Base-by-base conservation (phyloP, 495 filamentous ascomycete species). In the Lineolata rhizophorae region DNA sequence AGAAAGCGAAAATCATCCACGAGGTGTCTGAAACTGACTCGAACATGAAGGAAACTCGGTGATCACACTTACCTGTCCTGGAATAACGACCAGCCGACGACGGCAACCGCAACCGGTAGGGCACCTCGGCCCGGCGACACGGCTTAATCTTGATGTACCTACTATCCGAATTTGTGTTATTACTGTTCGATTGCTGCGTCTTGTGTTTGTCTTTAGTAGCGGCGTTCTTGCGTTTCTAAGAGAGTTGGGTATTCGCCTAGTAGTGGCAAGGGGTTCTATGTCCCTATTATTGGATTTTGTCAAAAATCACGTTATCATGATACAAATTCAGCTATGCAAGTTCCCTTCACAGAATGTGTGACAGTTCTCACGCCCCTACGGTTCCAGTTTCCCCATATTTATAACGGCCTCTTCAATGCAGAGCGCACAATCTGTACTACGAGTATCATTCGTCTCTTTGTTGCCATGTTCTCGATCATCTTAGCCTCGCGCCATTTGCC, bases 41-140 rank as follows among this genome's bases (percentile, higher is more conserved):
- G n/a, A n/a, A n/a, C n/a, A n/a, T n/a, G 14, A 36, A 84, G 87
- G 39, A 95, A 95, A 75, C 66, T 99, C 27, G 87, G 87, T 18
- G 87, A 99, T 51, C 87, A 93, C 49, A 93, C 81, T 18, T 95
- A 95, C 52, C 64, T 99, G 24, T 80, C 77, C 5, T 99, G 90
- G 90, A 93, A 95, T 55, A 85, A 83, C 47, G 80, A 87, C 15
- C 67, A 75, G 21, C 66, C 72, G 1, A 65, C 56, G 26, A 63
- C 62, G 3, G 67, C 65, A 35, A 62, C 64, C 29, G 55, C 65
- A 30, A 67, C 64, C 29, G 69, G 68, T 2, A 40, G 51, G 16
- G 42, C 38, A 31, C 12, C 35, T 13, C 45, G 52, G 28, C 46
- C 50, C 5, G 40, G 40, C 27, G 52, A 54, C 11, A 27, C 34